Base-by-base conservation (phyloP, 2,329 filamentous ascomycete species). In the Scedosporium dehoogii region DNA sequence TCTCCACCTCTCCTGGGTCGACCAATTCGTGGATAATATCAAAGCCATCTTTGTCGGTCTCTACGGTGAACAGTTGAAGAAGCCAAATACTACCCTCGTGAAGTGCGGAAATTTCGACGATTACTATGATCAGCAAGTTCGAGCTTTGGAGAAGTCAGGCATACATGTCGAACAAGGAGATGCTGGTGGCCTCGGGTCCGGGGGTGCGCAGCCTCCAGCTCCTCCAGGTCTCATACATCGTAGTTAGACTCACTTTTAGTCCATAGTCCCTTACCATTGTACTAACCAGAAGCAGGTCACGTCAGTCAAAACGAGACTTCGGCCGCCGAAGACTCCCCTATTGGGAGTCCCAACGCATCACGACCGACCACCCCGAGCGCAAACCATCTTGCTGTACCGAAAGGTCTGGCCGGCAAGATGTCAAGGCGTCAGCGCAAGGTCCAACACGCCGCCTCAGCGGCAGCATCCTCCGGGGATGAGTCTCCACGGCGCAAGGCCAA, bases 21-120 rank as follows among this genome's bases (percentile, higher is more conserved):
- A 99, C 75, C 92, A 94, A 73, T 87, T 99, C 58, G 86, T 99
- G 67, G 93, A 97, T 71, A 96, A 97, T 70, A 91, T 97, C 70
- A 91, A 88, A 73, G 92, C 90, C 9, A 87, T 99, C 41, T 99
- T 97, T 71, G 83, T 94, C 67, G 90, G 92, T 67, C 82, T 97
- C 29, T 99, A 97, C 73, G 90, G 87, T 67, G 88, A 94, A 63
- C 89, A 96, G 73, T 79, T 99, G 62, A 92, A 86, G 73, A 90
- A 90, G 68, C 85, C 89, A 27, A 85, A 93, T 71, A 90, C 87
- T 10, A 91, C 89, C 61, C 80, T 90, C 23, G 81, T 94, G 63
- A 85, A 92, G 71, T 96, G 92, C 76, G 73, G 80, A 60, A 83
- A 85, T 59, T 99, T 99, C 72, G 91, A 96, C 71, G 83, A 88